Percentiles rank a stretch among this genome's conserved stretches.
Conservation (phyloP, 306 rosid species). For the Psophocarpus tetragonolobus region DNA sequence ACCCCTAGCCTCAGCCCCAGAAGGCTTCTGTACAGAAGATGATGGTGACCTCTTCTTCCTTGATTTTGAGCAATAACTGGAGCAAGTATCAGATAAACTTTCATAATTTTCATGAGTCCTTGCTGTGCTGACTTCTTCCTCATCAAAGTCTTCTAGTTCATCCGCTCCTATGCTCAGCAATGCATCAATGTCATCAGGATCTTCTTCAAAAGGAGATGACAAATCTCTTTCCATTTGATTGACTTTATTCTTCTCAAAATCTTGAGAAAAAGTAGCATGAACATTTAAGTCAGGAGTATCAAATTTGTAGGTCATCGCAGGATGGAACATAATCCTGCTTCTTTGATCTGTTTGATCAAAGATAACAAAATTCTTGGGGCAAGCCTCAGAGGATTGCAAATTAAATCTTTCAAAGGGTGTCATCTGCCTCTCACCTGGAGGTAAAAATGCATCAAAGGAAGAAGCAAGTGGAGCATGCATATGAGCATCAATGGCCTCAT, state of each 20-base stretch:
- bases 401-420: slow-evolving; percentile 69
- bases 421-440: slow-evolving; percentile 57
- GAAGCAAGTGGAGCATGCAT: slow-evolving; percentile 65
- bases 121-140: slow-evolving; percentile 92
- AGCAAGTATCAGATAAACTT: slow-evolving; percentile 59
- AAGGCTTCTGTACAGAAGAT: slow-evolving; percentile 43
- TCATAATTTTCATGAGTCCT: slow-evolving; percentile 63
- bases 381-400: slow-evolving; percentile 76
- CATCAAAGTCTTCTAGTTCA: slow-evolving; percentile 68
- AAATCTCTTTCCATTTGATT: slow-evolving; percentile 50
- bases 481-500: slow-evolving; percentile 54
- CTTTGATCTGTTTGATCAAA: slow-evolving; percentile 83
- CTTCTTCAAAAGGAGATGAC: slow-evolving; percentile 70
- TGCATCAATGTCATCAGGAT: slow-evolving; percentile 81
- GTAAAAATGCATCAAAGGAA: slow-evolving; percentile 52
- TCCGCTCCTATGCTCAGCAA: slow-evolving; percentile 83
- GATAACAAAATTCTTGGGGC: slow-evolving; percentile 86
- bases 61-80: slow-evolving; percentile 62
- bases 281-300: slow-evolving; percentile 53
- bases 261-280: slow-evolving; percentile 49
- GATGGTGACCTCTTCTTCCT: slow-evolving; percentile 53
- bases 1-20: slow-evolving; percentile 43
- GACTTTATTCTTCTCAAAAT: slow-evolving; percentile 43
- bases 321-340: slow-evolving; percentile 82
- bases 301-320: slow-evolving; percentile 70